These are phyloP conservation scores for Biscogniauxia sp. DNA, from an alignment of 2,329 filamentous ascomycete genomes.

Conservation along the genomic window DNA sequence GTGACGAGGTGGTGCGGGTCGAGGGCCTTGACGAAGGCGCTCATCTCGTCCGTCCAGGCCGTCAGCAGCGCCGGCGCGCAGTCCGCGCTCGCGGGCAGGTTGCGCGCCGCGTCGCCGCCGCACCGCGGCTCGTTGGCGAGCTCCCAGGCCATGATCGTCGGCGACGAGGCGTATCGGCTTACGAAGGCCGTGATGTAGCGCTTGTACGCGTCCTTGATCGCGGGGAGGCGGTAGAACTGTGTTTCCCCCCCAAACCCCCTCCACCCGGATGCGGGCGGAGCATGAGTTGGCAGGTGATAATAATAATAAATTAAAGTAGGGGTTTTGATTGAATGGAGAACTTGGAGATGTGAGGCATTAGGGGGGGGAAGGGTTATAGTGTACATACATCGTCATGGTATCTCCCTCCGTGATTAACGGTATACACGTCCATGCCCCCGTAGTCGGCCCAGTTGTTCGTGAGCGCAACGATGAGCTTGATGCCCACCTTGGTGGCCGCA, in stretches of 20 bases:
- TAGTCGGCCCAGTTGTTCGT: constrained; percentile 72
- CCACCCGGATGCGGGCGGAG: too few relatives aligned
- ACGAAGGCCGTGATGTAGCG: constrained; percentile 59
- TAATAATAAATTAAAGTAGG: too few relatives aligned
- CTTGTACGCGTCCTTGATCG: constrained; percentile 52
- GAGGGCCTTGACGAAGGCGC: constrained; percentile 61
- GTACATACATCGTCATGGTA: constrained; percentile 49
- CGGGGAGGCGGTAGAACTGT: constrained; percentile 51
- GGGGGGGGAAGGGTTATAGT: too few relatives aligned
- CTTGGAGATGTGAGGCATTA: not conserved
- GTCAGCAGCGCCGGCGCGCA: constrained; percentile 58
- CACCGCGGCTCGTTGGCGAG: constrained; percentile 58
- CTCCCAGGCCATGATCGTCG: constrained; percentile 54
- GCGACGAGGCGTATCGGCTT: constrained; percentile 47
- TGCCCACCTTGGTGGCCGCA: constrained; percentile 54
- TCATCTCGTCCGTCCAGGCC: constrained; percentile 53
- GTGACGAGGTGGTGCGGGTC: constrained; percentile 63
- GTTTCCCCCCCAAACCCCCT: not conserved
- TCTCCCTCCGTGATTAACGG: constrained; percentile 49
- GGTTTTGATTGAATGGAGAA: not conserved
- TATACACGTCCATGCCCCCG: constrained; percentile 62
- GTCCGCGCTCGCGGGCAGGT: constrained; percentile 50
- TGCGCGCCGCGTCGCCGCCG: constrained; percentile 49
- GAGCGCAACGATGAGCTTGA: constrained; percentile 64
- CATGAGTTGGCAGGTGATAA: too few relatives aligned